phyloP scores from a whole-genome alignment of 176 grass and related monocot genomes.

The Aegilops speltoides region DNA sequence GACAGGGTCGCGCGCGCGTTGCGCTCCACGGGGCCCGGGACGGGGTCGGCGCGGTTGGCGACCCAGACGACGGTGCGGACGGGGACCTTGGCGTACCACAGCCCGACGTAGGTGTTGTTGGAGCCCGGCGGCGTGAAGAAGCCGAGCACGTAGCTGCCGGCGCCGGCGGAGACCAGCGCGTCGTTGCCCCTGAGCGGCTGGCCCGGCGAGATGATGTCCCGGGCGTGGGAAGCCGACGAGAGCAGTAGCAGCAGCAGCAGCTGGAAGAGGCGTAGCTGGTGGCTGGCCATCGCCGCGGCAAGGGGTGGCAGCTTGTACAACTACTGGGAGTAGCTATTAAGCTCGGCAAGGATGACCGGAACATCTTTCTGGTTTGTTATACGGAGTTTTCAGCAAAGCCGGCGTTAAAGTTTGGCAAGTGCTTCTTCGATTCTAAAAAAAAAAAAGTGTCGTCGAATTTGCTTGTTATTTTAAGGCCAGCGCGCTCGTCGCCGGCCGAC shows the following conservation, averaged over 20 bases:
- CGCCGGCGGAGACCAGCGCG: slow-evolving; percentile 34
- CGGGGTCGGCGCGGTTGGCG: slow-evolving; percentile 44
- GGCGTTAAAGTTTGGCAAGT: neutral
- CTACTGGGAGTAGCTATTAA: neutral
- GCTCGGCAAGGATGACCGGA: neutral
- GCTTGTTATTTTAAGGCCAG: too few relatives aligned
- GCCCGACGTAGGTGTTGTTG: slow-evolving; percentile 45
- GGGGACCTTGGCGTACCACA: slow-evolving; percentile 43
- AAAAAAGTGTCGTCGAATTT: too few relatives aligned
- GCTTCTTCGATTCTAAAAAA: neutral
- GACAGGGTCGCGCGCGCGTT: slow-evolving; percentile 32
- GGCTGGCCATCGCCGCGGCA: neutral
- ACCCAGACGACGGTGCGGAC: slow-evolving; percentile 59
- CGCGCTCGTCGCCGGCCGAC: too few relatives aligned
- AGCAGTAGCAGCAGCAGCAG: neutral
- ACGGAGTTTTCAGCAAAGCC: neutral
- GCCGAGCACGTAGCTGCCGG: slow-evolving; percentile 43
- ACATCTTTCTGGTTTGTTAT: neutral
- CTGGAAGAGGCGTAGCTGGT: neutral
- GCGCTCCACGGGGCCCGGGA: neutral
- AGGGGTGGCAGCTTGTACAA: neutral
- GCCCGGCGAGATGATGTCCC: slow-evolving; percentile 35
- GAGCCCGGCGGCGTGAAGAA: slow-evolving; percentile 56
- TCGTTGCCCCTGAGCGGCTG: slow-evolving; percentile 38
- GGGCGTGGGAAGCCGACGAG: neutral